Evolutionary conservation across 78 protist species (phyloP).

Genomic region (Cavenderia fasciculata): DNA sequence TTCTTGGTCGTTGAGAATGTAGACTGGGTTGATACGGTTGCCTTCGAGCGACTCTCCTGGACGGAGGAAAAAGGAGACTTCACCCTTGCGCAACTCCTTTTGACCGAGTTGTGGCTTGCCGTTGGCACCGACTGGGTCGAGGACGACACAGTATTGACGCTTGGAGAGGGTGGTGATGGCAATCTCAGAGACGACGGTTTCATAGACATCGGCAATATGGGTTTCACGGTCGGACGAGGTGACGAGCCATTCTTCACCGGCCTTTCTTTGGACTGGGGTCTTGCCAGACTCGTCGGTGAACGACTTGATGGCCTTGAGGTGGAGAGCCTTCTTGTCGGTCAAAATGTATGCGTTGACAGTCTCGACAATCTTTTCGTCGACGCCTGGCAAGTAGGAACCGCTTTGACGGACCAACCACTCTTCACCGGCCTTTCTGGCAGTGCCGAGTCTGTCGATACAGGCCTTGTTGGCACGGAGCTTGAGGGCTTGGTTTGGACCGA

Average conservation of each 20-base stretch:
- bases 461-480: constrained; percentile 86
- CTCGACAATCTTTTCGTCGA: constrained; percentile 86
- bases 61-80: constrained; percentile 88
- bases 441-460: constrained; percentile 38
- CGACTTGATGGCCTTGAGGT: constrained; percentile 84
- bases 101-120: constrained; percentile 88
- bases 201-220: constrained; percentile 91
- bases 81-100: constrained; percentile 86
- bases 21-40: constrained; percentile 66
- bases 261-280: constrained; percentile 58
- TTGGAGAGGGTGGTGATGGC: constrained; percentile 84
- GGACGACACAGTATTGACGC: constrained; percentile 90
- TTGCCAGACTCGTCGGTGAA: constrained; percentile 79
- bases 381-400: constrained; percentile 86
- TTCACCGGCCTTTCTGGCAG: constrained; percentile 87
- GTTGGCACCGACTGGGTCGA: constrained; percentile 85
- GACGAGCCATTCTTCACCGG: constrained; percentile 93
- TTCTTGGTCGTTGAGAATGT: constrained; percentile 90
- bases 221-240: constrained; percentile 78
- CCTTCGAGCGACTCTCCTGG: constrained; percentile 92
- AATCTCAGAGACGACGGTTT: constrained; percentile 83
- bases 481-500: constrained; percentile 86
- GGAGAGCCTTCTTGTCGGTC: constrained; percentile 90
- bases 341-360: constrained; percentile 78
- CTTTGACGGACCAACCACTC: constrained; percentile 87